Percentiles rank a stretch among this genome's conserved stretches.
Conservation (phyloP, 805 yeast genomes). For the Starmerella scarabaei region DNA sequence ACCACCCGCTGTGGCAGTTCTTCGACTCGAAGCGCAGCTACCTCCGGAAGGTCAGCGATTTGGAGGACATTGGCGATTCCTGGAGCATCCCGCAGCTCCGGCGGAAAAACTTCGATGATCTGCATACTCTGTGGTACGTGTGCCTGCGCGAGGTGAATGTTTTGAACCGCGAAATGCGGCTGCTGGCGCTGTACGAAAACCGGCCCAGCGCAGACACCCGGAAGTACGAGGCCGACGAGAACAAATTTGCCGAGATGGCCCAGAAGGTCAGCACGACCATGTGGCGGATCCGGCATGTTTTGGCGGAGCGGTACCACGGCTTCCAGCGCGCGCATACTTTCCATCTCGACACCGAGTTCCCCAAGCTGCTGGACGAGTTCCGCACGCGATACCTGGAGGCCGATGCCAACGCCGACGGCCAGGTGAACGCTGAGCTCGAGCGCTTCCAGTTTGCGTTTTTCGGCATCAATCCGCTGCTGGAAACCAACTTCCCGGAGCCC, state of each 20-base stretch:
- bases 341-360: slow-evolving; percentile 30
- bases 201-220: slow-evolving; percentile 20
- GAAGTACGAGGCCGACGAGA: slow-evolving; percentile 6
- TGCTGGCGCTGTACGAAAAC: slow-evolving; percentile 32
- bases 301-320: slow-evolving; percentile 72
- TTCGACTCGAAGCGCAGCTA: slow-evolving; percentile 49
- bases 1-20: slow-evolving; percentile 94
- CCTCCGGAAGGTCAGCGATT: slow-evolving; percentile 44
- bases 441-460: slow-evolving; percentile 72
- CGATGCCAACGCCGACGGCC: slow-evolving; percentile 42
- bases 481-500: slow-evolving; percentile 44
- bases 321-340: slow-evolving; percentile 44
- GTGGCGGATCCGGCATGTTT: slow-evolving; percentile 74
- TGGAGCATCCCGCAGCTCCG: slow-evolving; percentile 87
- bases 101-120: slow-evolving; percentile 79
- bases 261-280: slow-evolving; percentile 45
- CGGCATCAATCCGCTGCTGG: slow-evolving; percentile 66
- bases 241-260: slow-evolving; percentile 26
- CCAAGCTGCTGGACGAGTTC: slow-evolving; percentile 44
- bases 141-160: slow-evolving; percentile 72
- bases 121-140: slow-evolving; percentile 84
- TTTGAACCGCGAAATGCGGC: slow-evolving; percentile 59
- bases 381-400: slow-evolving; percentile 42
- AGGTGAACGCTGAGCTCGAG: slow-evolving; percentile 53
- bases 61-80: slow-evolving; percentile 39